Base-by-base conservation (phyloP, 148 eudicot genomes). In the Nepenthes gracilis region DNA sequence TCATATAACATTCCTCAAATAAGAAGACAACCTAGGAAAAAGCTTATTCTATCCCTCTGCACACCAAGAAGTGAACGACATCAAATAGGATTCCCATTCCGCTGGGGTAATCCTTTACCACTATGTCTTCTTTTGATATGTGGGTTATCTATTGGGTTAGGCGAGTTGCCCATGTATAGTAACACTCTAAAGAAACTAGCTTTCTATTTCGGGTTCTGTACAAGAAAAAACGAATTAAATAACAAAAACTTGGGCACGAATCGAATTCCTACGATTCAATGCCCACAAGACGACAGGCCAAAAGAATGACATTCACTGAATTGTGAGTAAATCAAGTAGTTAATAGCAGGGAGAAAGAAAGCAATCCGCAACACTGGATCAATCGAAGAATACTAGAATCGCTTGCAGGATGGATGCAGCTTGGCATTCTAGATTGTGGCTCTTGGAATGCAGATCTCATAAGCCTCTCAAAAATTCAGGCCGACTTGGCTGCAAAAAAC, bases 151-250 rank as follows among this genome's bases (percentile, higher is more conserved):
- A 73, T 63, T 56, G 72, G 77, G 68, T 67, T 69, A 78, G 85
- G 87, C 81, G 82, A 82, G 71, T 63, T 77, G 81, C 91, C 97
- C 63, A 64, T 77, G 82, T 84, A 70, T 90, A 80, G 67, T 77
- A 80, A 89, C 85, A 83, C 79, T 64, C 79, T 72, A 35, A 59
- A n/a, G 12, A 62, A 52, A 40, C 45, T 40, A 40, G 68, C 53
- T 67, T 62, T 77, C 67, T 73, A 70, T 64, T 69, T 63, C 64
- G 68, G 61, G 71, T 62, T 70, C 74, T 90, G 74, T 83, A 85
- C 92, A 90, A 74, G 55, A 64, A 67, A 74, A 58, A 64, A 67
- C 47, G 59, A 67, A 12, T 67, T 64, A 67, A 72, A 48, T 23
- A 12, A 12, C 69, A 71, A 67, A 74, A 67, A 61, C 59, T 73